A percentile compares a stretch with the other conserved stretches of the same genome.
phyloP scores from a whole-genome alignment of 306 rosid species.

The Vigna radiata region DNA sequence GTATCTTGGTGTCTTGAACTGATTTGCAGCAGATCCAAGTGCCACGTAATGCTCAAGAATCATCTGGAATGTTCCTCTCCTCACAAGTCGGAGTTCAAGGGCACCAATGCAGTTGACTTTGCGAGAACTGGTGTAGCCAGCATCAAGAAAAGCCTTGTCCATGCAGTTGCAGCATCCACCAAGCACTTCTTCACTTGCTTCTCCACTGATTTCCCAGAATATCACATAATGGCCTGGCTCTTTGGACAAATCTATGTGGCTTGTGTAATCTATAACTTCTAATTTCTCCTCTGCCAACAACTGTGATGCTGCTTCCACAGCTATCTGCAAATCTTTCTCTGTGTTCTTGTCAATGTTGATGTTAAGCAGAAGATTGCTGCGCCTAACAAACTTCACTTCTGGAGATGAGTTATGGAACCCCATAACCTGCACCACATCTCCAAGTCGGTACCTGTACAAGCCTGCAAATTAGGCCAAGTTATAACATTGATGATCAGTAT shows the following conservation, averaged over 20 bases:
- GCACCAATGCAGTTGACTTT: conserved; percentile 71
- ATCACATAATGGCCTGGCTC: conserved; percentile 92
- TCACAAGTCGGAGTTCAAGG: conserved; percentile 73
- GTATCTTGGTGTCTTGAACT: conserved; percentile 89
- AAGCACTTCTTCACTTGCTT: conserved; percentile 65
- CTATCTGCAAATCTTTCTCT: conserved; percentile 72
- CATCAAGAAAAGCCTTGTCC: conserved; percentile 75
- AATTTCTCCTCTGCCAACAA: conserved; percentile 66
- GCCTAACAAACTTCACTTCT: conserved; percentile 67
- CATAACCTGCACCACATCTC: conserved; percentile 80
- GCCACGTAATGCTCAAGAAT: conserved; percentile 71
- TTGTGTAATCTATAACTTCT: conserved; percentile 83
- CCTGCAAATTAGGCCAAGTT: conserved; percentile 58
- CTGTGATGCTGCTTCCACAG: conserved; percentile 73
- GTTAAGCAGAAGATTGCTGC: conserved; percentile 71
- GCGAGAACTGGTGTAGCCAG: conserved; percentile 72
- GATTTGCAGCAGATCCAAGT: conserved; percentile 71
- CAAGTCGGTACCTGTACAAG: conserved; percentile 77
- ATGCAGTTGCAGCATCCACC: conserved; percentile 78
- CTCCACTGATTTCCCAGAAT: conserved; percentile 84
- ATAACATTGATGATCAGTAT: not conserved
- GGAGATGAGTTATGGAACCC: conserved; percentile 89
- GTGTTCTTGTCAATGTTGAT: conserved; percentile 93
- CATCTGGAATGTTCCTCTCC: conserved; percentile 78
- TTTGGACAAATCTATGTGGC: conserved; percentile 64